Evolutionary conservation across 1,139 yeast species (phyloP).

Genomic region (Suhomyces bribrorum): DNA sequence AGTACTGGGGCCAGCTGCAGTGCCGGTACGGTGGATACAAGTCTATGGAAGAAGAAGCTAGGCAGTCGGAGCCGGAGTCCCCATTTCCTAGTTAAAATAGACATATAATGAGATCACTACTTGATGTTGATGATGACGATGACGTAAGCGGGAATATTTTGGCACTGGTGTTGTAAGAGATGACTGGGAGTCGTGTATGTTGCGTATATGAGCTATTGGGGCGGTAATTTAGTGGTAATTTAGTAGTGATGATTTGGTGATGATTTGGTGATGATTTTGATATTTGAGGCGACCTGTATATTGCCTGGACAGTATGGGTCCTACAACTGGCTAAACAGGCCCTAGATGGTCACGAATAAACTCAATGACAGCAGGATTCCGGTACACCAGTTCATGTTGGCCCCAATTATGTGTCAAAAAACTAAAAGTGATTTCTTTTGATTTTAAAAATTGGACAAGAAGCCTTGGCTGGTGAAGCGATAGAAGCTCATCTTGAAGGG

Average conservation of each 20-base stretch:
- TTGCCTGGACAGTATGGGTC: too few species aligned
- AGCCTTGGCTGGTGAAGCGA: slow-evolving; percentile 26
- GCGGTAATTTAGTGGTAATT: too few species aligned
- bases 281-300: too few species aligned
- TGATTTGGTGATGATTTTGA: too few species aligned
- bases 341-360: background rate
- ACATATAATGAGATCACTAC: background rate
- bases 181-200: too few species aligned
- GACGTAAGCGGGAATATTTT: too few species aligned
- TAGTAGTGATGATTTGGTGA: too few species aligned
- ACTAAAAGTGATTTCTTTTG: slow-evolving; percentile 6
- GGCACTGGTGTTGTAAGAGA: too few species aligned
- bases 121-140: background rate
- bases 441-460: slow-evolving; percentile 20
- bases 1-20: too few species aligned
- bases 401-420: slow-evolving; percentile 30
- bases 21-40: background rate
- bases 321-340: too few species aligned
- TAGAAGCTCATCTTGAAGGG: slow-evolving; percentile 38
- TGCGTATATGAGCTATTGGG: too few species aligned
- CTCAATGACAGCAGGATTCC: slow-evolving; percentile 22
- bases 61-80: too few species aligned
- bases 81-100: background rate
- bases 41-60: background rate
- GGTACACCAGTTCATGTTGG: slow-evolving; percentile 36